Evolutionary conservation across 1,284 basidiomycete species (phyloP), one percentile per base, ranked within the genome.

Genomic region (Cutaneotrichosporon sp.): DNA sequence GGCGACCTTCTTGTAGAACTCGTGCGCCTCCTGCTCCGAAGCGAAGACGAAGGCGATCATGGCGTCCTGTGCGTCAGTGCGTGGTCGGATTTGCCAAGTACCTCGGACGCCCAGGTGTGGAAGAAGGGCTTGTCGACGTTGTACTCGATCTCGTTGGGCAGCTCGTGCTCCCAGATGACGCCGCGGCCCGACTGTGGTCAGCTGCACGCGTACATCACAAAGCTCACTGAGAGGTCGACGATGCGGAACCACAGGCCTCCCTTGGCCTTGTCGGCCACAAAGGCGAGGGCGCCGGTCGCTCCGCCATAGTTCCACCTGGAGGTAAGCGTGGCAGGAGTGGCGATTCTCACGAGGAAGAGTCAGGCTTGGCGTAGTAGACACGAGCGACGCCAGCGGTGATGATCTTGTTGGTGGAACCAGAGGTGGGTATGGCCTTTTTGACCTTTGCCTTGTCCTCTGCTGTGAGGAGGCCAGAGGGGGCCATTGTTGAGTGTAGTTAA

Each of bases 101-200:
- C 92, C 81, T 98, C 94, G 58, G 92, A 90, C 14, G 89, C 84
- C 78, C 97, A 98, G 2, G 92, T 89, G 81, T 97, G 92, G 76
- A 98, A 97, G 84, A 89, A 97, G 2, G 90, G 86, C 66, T 94
- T 84, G 75, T 98, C 95, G 73, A 90, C 86, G 73, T 87, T 84
- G 77, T 93, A 93, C 64, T 90, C 87, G 66, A 97, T 87, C 49
- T 87, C 88, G 42, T 90, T 86, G 68, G 95, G 97, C 3, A 97
- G 79, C 75, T 97, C 94, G 70, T 97, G 92, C 67, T 94, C 88
- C 95, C 95, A 99, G 47, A 95, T 87, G 31, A 95, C 85, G 11
- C 93, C 94, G 55, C 91, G 82, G 1, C 90, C 92, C 14, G 92
- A 90, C 72, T 82, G 16, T 34, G n/a, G 60, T 63, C 36, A 67